Evolutionary conservation across 176 grass and related monocot genomes (phyloP).

Genomic region (Eragrostis nindensis): DNA sequence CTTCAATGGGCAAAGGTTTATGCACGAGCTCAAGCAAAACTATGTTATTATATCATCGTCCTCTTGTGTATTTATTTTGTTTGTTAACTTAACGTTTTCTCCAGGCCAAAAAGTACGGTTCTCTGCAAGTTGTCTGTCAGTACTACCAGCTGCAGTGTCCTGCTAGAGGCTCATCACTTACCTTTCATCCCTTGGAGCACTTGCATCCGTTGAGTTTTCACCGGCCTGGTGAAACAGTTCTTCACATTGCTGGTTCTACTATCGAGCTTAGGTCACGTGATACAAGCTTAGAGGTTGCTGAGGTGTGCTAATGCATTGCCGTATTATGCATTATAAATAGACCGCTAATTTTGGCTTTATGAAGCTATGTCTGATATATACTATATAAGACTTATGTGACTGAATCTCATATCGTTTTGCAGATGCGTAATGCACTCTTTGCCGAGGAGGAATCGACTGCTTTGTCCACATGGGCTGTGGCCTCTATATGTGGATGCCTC

Average conservation of each 20-base stretch:
- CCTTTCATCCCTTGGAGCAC: conserved; percentile 95
- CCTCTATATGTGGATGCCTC: conserved; percentile 90
- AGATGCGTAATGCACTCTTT: conserved; percentile 86
- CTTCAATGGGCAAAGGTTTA: conserved; percentile 94
- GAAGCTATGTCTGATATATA: conserved; percentile 10
- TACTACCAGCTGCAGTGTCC: conserved; percentile 87
- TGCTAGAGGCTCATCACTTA: conserved; percentile 78
- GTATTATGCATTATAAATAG: conserved; percentile 20
- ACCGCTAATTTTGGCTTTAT: neutral
- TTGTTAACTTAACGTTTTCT: conserved; percentile 40
- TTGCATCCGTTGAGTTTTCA: conserved; percentile 92
- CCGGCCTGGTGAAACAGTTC: conserved; percentile 87
- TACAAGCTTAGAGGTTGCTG: conserved; percentile 84
- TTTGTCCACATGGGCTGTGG: conserved; percentile 93
- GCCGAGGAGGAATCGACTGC: conserved; percentile 95
- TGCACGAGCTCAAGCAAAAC: conserved; percentile 31
- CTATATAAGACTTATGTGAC: conserved; percentile 30
- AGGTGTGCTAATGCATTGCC: conserved; percentile 53
- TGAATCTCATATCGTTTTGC: conserved; percentile 35
- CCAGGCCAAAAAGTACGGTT: conserved; percentile 87
- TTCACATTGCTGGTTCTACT: conserved; percentile 91
- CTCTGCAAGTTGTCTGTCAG: conserved; percentile 84
- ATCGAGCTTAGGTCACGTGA: conserved; percentile 85
- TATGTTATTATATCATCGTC: conserved; percentile 6
- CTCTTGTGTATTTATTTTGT: conserved; percentile 31